Percentiles rank a stretch among this genome's conserved stretches.
phyloP scores from a whole-genome alignment of 2,329 filamentous ascomycete genomes.

The Calonectria leucothoes region DNA sequence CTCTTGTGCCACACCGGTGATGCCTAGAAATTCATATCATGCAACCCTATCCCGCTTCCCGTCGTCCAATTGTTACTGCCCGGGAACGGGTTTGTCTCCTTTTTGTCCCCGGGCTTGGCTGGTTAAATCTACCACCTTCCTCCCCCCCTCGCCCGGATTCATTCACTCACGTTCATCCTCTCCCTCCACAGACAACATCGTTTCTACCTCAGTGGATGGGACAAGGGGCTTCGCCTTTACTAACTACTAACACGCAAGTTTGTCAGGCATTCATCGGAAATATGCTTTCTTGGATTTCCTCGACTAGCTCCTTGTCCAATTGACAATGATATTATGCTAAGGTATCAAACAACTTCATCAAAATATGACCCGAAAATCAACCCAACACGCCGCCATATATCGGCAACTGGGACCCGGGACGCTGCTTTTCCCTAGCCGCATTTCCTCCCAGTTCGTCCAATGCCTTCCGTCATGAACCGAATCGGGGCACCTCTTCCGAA shows the following conservation, averaged over 20 bases:
- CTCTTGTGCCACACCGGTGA: constrained; percentile 41
- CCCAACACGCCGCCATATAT: constrained; percentile 27
- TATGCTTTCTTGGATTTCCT: background rate
- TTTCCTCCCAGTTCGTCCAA: constrained; percentile 24
- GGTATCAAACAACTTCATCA: constrained; percentile 42
- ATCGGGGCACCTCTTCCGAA: constrained; percentile 26
- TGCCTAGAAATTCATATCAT: constrained; percentile 37
- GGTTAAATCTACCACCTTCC: background rate
- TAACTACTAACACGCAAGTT: background rate
- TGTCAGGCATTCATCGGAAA: background rate
- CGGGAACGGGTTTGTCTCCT: background rate
- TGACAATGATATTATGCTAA: constrained; percentile 41
- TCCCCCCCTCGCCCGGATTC: background rate
- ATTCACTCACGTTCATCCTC: background rate
- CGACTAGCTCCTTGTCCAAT: constrained; percentile 6
- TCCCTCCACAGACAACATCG: background rate
- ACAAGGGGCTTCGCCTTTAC: background rate
- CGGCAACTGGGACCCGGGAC: constrained; percentile 15
- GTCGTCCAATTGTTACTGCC: background rate
- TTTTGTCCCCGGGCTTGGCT: background rate
- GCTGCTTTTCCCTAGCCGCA: constrained; percentile 20
- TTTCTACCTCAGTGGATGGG: background rate
- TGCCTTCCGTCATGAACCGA: constrained; percentile 27
- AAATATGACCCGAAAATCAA: constrained; percentile 29
- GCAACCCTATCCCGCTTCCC: constrained; percentile 22